phyloP scores from a whole-genome alignment of 2,329 filamentous ascomycete genomes.

The Metarhizium guizhouense region DNA sequence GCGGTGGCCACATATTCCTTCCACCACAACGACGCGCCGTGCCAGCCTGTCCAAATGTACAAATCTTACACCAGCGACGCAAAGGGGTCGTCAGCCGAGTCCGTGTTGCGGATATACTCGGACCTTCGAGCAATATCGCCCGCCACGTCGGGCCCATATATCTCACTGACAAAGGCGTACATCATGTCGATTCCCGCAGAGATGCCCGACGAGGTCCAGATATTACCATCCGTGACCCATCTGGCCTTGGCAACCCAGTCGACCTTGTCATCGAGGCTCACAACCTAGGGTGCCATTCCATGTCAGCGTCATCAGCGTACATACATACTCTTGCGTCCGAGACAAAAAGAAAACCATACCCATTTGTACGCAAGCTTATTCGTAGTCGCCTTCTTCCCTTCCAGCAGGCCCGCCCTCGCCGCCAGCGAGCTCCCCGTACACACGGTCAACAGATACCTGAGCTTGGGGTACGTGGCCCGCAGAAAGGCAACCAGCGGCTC shows the following conservation, averaged over 20 bases:
- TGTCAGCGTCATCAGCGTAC: not conserved
- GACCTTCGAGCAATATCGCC: slow-evolving; percentile 36
- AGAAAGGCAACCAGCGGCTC: slow-evolving; percentile 30
- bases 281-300: slow-evolving; percentile 17
- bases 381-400: slow-evolving; percentile 48
- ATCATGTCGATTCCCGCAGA: slow-evolving; percentile 30
- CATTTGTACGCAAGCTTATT: slow-evolving; percentile 47
- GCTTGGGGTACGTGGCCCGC: slow-evolving; percentile 15
- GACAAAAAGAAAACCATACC: slow-evolving; percentile 10
- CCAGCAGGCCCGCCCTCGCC: slow-evolving; percentile 45
- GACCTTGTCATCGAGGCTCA: slow-evolving; percentile 31
- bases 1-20: too few species aligned
- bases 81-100: slow-evolving; percentile 46
- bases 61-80: slow-evolving; percentile 16
- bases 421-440: slow-evolving; percentile 44
- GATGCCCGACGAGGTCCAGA: slow-evolving; percentile 54
- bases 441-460: slow-evolving; percentile 39
- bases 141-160: slow-evolving; percentile 43
- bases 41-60: too few species aligned
- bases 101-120: slow-evolving; percentile 49
- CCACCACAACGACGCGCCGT: not conserved
- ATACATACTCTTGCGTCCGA: too few species aligned
- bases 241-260: slow-evolving; percentile 47
- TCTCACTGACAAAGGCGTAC: slow-evolving; percentile 20
- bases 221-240: slow-evolving; percentile 51